Conservation (phyloP, 2,329 filamentous ascomycete species). For the Colletotrichum sp. region DNA sequence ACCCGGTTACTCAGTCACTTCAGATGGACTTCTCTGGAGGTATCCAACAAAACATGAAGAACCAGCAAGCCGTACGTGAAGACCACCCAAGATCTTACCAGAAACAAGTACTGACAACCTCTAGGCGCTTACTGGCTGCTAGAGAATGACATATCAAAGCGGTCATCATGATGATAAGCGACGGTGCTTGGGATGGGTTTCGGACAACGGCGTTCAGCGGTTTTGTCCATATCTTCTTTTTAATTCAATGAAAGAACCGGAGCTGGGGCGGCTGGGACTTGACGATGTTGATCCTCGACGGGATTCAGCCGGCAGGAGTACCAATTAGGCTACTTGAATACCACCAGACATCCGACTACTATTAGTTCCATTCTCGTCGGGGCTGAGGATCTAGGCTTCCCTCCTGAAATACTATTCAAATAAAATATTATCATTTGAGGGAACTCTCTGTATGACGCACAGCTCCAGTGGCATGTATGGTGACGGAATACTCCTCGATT, state of each 20-base stretch:
- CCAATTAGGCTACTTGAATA: not conserved
- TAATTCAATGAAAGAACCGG: not conserved
- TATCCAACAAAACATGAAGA: conserved; percentile 22
- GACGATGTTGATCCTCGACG: not conserved
- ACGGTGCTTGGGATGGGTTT: not conserved
- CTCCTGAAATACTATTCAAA: not conserved
- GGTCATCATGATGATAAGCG: not conserved
- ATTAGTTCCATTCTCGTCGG: not conserved
- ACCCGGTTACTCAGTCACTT: conserved; percentile 6
- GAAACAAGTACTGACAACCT: not conserved
- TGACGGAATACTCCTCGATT: not conserved
- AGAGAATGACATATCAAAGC: not conserved
- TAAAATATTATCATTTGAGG: not conserved
- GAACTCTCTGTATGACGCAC: not conserved
- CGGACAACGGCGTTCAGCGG: not conserved
- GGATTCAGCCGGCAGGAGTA: not conserved
- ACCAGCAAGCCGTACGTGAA: conserved; percentile 9
- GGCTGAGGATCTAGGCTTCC: fast-evolving
- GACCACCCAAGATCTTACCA: too few relatives aligned
- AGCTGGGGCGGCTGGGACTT: not conserved
- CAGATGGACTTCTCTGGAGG: conserved; percentile 18
- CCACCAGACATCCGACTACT: not conserved
- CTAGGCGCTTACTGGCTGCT: conserved; percentile 11
- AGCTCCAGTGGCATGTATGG: too few relatives aligned
- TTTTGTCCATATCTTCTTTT: not conserved